Evolutionary conservation across 1,284 basidiomycete genomes (phyloP), one percentile per base, ranked within the genome.

Genomic region (Sanguinoderma infundibulare): DNA sequence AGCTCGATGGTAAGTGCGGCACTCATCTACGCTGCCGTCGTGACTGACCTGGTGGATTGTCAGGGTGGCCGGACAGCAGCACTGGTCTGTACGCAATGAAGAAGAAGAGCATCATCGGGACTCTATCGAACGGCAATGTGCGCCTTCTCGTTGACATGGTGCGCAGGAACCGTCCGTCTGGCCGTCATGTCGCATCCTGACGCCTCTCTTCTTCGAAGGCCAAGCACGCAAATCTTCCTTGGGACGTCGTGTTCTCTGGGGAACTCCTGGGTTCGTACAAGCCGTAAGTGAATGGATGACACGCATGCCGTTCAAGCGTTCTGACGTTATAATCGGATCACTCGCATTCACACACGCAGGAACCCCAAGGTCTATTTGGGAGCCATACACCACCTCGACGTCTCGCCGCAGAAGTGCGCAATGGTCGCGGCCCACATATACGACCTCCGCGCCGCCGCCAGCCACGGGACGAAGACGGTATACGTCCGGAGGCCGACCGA

Each of bases 381-480:
- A 9, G 81, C 83, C 1, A 72, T 81, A 0, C 75, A 78, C 24
- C 81, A 87, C 61, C 80, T 90, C 12, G 77, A 77, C 1, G 67
- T 89, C 3, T 64, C 78, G 1, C 82, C 87, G 0, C 66, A 79
- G 15, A 79, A 82, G 53, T 79, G 82, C 46, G 86, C 83, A 0
- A 84, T 90, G 83, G 87, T 90, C 10, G 87, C 89, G 0, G 81
- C 87, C 10, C 89, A 91, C 70, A 77, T 79, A 0, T 78, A 74
- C 61, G 89, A 90, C 68, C 75, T 89, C 8, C 77, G 78, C 4
- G 84, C 77, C 0, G 89, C 88, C 0, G 80, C 79, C 1, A 70
- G 69, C 0, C 72, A 79, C 6, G 89, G 87, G 0, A 76, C 89
- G 76, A 82, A 78, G 65, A 86, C 85, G 0, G 72, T 88, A 1